Conservation (phyloP, 108 stramenopile genomes). For the Skeletonema tropicum region DNA sequence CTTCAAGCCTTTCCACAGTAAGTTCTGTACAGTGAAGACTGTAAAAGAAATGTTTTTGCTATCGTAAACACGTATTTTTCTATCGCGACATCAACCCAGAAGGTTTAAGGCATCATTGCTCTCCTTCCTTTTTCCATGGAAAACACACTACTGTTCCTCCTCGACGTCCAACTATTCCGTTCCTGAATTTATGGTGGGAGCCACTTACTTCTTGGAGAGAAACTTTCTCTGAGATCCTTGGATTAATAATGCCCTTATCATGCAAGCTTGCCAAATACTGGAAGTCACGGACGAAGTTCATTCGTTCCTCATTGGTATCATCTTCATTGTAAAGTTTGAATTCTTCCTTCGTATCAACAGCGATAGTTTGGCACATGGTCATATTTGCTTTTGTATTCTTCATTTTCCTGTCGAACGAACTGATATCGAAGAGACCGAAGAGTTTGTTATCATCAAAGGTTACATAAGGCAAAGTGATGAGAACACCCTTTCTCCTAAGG, state of each 20-base stretch:
- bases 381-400: constrained; percentile 49
- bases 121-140: constrained; percentile 57
- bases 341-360: constrained; percentile 50
- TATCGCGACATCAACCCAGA: too few species aligned
- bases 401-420: constrained; percentile 41
- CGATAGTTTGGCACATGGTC: constrained; percentile 49
- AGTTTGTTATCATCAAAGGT: constrained; percentile 30
- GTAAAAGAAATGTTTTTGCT: background rate
- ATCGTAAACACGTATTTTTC: too few species aligned
- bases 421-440: constrained; percentile 51
- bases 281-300: constrained; percentile 53
- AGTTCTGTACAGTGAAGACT: background rate
- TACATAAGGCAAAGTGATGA: constrained; percentile 47
- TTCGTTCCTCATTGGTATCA: background rate
- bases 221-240: constrained; percentile 62
- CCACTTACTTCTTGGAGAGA: constrained; percentile 59
- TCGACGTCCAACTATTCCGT: constrained; percentile 33
- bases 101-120: background rate
- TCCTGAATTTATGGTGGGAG: constrained; percentile 53
- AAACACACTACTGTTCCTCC: constrained; percentile 65
- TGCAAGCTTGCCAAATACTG: constrained; percentile 56
- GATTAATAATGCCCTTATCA: constrained; percentile 54
- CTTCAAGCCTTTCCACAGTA: too few species aligned
- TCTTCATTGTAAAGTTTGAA: constrained; percentile 34
- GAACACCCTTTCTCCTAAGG: constrained; percentile 46